Evolutionary conservation across 2,329 filamentous ascomycete species (phyloP), one percentile per base, ranked within the genome.

Genomic region (Tolypocladium tropicale): DNA sequence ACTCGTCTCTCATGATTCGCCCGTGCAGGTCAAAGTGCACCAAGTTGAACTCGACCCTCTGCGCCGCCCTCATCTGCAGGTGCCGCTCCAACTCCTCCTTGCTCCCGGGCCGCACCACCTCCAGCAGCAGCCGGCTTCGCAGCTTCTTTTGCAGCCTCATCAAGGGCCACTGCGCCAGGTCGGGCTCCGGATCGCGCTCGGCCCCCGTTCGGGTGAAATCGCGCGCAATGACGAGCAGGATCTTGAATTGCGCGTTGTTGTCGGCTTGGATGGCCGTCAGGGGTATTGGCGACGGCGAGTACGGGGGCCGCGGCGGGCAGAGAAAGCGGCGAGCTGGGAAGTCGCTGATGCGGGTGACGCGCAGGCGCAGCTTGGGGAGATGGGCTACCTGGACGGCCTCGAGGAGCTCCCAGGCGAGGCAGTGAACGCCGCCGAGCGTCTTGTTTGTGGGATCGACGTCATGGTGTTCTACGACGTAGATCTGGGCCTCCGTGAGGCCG

Each of bases 21-120:
- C 65, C 65, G 41, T 67, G 65, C 14, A 67, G 56, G 57, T 67
- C 65, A 52, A 67, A 67, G 39, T 67, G 65, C 14, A 67, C 61
- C 37, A 67, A 43, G 49, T 67, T 60, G 32, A 67, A 67, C 18
- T 58, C 52, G 37, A 66, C 53, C 4, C 62, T 63, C 28, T 65
- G 62, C 30, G 53, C 46, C 18, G 55, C 55, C 51, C 65, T 58
- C 28, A 59, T 43, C 18, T 51, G 36, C 50, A 67, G 48, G 55
- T 67, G 65, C 23, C 48, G 55, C 36, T 59, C 56, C 56, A 68
- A 41, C 54, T 67, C 63, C 46, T 66, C 62, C 14, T 61, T 53
- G 53, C 62, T 61, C 11, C 65, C 63, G 25, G 62, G 62, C 41
- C 64, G 57, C 50, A 64, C 64, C 34, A 66, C 61, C 53, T 64